Conservation (phyloP, 768 basidiomycete species). For the Hysterangium stoloniferum region DNA sequence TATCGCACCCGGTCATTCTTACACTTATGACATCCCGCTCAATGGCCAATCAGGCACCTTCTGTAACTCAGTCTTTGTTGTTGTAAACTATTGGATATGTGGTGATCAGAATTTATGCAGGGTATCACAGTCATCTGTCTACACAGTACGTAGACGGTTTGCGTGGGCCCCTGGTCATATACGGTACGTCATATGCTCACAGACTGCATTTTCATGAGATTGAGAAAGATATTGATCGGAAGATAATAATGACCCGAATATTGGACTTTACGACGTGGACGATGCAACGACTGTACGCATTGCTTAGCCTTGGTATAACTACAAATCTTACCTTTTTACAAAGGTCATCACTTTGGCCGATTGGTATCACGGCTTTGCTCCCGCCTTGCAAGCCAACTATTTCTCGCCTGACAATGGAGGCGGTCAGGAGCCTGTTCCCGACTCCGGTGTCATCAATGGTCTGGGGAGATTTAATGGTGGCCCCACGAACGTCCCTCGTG, state of each 20-base stretch:
- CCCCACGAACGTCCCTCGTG: conserved; percentile 27
- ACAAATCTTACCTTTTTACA: background rate
- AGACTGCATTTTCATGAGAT: background rate
- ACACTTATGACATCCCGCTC: background rate
- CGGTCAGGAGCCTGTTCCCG: conserved; percentile 13
- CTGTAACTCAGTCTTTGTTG: background rate
- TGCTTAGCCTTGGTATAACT: background rate
- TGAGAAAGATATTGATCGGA: background rate
- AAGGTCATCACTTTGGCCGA: conserved; percentile 38
- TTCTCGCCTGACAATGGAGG: conserved; percentile 8
- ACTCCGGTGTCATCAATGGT: conserved; percentile 48
- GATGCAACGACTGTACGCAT: conserved; percentile 27
- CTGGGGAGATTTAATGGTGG: conserved; percentile 39
- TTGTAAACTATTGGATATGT: background rate
- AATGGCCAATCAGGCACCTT: conserved; percentile 11
- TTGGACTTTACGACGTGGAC: conserved; percentile 36
- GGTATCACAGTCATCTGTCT: conserved; percentile 17
- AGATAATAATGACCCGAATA: conserved; percentile 6
- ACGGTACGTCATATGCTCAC: background rate
- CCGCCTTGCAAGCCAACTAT: background rate
- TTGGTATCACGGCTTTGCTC: conserved; percentile 27
- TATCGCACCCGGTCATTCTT: conserved; percentile 21
- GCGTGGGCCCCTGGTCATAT: conserved; percentile 14
- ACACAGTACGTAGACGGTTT: conserved; percentile 16
- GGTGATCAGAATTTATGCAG: background rate